Evolutionary conservation across 352 stramenopile species (phyloP), one percentile per base, ranked within the genome.

Genomic region (Globisporangium abappressorium): DNA sequence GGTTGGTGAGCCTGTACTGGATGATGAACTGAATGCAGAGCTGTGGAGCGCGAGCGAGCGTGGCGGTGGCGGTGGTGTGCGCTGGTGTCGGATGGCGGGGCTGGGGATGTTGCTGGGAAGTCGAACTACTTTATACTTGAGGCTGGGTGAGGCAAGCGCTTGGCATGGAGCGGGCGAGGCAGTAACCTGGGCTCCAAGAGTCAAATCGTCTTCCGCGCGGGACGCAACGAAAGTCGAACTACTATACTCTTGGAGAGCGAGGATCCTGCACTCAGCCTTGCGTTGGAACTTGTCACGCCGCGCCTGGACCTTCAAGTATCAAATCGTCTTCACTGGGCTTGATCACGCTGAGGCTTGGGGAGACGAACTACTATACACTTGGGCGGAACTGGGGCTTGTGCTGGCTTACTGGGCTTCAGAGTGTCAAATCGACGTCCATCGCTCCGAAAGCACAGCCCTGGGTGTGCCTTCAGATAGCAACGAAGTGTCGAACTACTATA

Each of bases 351-450:
- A 15, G 7, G 36, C 28, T 47, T 41, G 33, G 20, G 56, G 30
- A 49, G 56, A 41, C 56, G 56, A 61, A 61, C 56, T 49, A 61
- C 56, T 61, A 47, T 61, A 41, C 26, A 54, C 57, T 54, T 63
- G 57, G 57, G 57, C 36, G 22, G 20, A 0, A 12, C 11, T 61
- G 46, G 8, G 5, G 47, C 6, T 30, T 28, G 7, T 12, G 47
- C n/a, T 55, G 49, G 28, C 15, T 30, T 20, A 9, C 38, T 49
- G 57, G 38, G 34, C 15, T 53, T 34, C 49, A 18, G n/a, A 38
- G 36, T 63, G 43, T 63, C 57, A 54, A 54, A 63, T 63, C 57
- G 57, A 24, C 57, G 24, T 63, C 57, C 57, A 24, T 46, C 18
- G 12, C 22, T 46, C 33, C 20, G 20, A 51, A 55, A 55, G n/a